Conservation (phyloP, 352 stramenopile genomes). For the Phytophthora crassamura region DNA sequence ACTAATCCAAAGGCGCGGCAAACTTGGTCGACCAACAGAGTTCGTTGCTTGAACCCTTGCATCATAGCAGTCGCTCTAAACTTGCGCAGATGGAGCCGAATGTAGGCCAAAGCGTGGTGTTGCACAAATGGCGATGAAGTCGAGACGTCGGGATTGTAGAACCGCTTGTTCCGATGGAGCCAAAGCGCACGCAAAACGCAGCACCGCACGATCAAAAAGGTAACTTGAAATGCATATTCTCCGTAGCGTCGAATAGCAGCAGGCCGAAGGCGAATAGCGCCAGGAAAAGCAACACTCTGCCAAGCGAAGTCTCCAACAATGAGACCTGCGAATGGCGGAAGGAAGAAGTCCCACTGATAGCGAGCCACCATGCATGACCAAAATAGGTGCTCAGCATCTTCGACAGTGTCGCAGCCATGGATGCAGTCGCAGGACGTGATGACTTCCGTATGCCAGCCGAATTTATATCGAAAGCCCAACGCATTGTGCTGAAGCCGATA, state of each 20-base stretch:
- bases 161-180: no score
- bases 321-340: conserved; percentile 4
- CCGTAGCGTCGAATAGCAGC: not conserved
- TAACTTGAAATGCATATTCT: not conserved
- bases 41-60: no score
- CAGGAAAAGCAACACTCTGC: conserved; percentile 6
- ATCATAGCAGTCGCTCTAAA: no score
- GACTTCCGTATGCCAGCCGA: conserved; percentile 5
- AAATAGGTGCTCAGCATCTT: conserved; percentile 17
- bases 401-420: not conserved
- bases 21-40: no score
- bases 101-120: not conserved
- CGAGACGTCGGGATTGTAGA: not conserved
- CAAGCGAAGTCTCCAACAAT: not conserved
- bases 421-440: conserved; percentile 2
- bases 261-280: not conserved
- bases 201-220: conserved; percentile 4
- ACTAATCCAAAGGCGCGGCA: no score
- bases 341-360: conserved; percentile 1
- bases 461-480: conserved; percentile 24
- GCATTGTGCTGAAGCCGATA: conserved; percentile 25
- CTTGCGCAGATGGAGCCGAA: no score
- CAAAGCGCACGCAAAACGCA: conserved; percentile 9
- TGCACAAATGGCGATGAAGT: not conserved
- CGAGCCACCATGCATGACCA: conserved; percentile 5